These are phyloP conservation scores for Chlamydomonas sphaeroides DNA, from an alignment of 139 green algal species.

Conservation along the genomic window DNA sequence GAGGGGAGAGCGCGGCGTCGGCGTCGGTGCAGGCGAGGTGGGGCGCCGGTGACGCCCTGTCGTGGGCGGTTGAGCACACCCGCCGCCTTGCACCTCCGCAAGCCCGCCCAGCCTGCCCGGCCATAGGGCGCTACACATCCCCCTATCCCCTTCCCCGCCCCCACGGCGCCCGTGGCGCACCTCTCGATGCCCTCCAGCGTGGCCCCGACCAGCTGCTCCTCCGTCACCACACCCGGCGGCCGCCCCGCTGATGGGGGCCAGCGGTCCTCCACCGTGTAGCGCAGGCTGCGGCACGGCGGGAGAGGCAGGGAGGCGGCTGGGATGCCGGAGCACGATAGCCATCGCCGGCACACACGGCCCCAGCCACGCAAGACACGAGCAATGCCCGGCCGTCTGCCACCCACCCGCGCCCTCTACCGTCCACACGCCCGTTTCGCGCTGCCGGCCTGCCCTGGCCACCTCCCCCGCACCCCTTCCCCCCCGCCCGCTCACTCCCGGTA, in stretches of 20 bases:
- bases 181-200: slow-evolving; percentile 54
- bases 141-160: background rate
- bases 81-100: no score
- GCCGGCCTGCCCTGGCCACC: background rate
- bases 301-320: background rate
- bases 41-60: no score
- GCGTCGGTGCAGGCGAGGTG: no score
- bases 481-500: slow-evolving; percentile 51
- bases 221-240: slow-evolving; percentile 15
- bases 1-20: background rate
- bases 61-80: no score
- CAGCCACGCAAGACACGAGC: no score
- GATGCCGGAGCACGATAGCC: background rate
- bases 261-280: slow-evolving; percentile 62
- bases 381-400: no score
- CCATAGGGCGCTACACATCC: no score
- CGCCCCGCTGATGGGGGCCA: slow-evolving; percentile 45
- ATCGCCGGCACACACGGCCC: background rate
- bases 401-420: no score
- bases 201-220: slow-evolving; percentile 53
- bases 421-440: no score
- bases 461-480: background rate
- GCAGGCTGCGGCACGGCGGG: slow-evolving; percentile 1
- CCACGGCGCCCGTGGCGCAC: slow-evolving; percentile 16
- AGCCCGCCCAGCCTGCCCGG: no score